Conservation (phyloP, 495 filamentous ascomycete genomes). For the Thermothielavioides terrestris region DNA sequence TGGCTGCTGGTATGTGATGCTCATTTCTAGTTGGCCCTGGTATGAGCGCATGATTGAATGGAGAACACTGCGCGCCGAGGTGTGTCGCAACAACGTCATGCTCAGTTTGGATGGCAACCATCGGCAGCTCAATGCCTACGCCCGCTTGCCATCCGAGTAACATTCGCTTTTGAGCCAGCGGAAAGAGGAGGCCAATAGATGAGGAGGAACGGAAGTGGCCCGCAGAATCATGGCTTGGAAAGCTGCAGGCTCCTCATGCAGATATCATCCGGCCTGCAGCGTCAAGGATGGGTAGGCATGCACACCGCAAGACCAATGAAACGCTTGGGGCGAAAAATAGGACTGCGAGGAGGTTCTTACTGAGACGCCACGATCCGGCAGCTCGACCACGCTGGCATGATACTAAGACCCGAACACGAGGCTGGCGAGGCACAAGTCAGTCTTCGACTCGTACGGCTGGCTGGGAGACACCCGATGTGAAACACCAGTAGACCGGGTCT, state of each 20-base stretch:
- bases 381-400: neutral
- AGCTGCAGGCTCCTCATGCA: neutral
- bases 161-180: neutral
- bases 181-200: slow-evolving; percentile 1
- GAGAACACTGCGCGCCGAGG: too few species aligned
- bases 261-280: neutral
- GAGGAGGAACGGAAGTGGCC: neutral
- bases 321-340: neutral
- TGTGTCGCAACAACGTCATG: too few species aligned
- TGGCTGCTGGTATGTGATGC: neutral
- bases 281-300: neutral
- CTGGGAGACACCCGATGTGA: neutral
- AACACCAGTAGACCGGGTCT: neutral
- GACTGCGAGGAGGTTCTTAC: neutral
- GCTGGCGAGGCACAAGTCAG: neutral
- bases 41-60: neutral
- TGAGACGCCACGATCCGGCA: slow-evolving; percentile 9
- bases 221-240: slow-evolving; percentile 7
- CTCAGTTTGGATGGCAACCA: neutral
- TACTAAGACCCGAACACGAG: neutral
- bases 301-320: neutral
- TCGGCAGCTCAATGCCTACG: neutral
- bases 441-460: neutral
- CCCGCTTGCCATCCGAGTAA: neutral
- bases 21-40: neutral